phyloP scores from a whole-genome alignment of 805 yeast genomes.

The Starmerella khaoyaiensis region DNA sequence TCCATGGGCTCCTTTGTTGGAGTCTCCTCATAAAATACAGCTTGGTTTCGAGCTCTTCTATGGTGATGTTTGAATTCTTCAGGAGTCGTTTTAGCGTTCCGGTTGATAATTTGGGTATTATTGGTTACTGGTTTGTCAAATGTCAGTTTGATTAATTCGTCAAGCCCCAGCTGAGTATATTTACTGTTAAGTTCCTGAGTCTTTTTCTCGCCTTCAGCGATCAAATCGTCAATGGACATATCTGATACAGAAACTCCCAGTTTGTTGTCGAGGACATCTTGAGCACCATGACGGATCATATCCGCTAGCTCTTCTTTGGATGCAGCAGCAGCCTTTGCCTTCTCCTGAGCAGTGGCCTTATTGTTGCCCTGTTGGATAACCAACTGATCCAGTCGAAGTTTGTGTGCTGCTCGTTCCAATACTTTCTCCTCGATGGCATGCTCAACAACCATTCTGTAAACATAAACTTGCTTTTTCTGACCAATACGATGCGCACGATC shows the following conservation, averaged over 20 bases:
- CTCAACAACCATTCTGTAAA: conserved; percentile 84
- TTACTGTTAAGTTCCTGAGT: conserved; percentile 69
- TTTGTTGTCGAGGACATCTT: conserved; percentile 55
- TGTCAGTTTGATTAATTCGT: conserved; percentile 84
- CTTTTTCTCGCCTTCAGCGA: conserved; percentile 66
- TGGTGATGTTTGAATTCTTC: conserved; percentile 30
- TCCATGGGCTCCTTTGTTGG: conserved; percentile 26
- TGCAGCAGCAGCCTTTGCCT: conserved; percentile 25
- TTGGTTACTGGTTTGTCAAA: conserved; percentile 38
- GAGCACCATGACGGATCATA: conserved; percentile 96
- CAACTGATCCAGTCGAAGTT: conserved; percentile 77
- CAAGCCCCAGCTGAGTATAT: conserved; percentile 74
- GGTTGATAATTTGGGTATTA: conserved; percentile 8
- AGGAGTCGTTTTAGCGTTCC: conserved; percentile 11
- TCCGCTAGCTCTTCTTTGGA: conserved; percentile 72
- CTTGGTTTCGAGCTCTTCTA: conserved; percentile 32
- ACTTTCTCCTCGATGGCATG: conserved; percentile 95
- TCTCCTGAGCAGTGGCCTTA: conserved; percentile 27
- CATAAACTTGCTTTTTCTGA: conserved; percentile 88
- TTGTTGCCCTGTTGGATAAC: conserved; percentile 77
- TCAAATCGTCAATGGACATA: conserved; percentile 54
- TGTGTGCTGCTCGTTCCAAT: conserved; percentile 89
- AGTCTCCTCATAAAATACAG: conserved; percentile 74
- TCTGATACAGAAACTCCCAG: conserved; percentile 31
- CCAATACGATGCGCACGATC: conserved; percentile 96